phyloP scores from a whole-genome alignment of 225 moss, liverwort and hornwort genomes.

The Pseudoscleropodium purum region DNA sequence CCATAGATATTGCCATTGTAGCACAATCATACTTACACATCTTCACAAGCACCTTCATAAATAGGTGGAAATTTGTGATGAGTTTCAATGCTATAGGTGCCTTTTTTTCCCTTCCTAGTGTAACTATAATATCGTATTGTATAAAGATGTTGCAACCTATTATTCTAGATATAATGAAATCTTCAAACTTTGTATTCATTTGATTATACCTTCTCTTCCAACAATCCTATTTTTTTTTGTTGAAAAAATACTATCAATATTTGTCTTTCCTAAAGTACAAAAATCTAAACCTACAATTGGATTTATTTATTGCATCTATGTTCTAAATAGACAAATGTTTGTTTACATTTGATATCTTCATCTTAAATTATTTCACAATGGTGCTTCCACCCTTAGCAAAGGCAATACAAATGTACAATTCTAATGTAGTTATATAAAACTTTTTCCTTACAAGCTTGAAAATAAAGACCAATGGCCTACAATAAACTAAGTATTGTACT shows the following conservation, averaged over 20 bases:
- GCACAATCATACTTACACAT: background rate
- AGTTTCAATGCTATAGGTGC: background rate
- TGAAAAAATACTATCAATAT: too few species aligned
- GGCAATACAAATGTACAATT: background rate
- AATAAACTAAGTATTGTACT: background rate
- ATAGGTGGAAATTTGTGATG: background rate
- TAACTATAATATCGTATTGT: too few species aligned
- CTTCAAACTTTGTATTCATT: background rate
- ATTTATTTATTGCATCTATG: too few species aligned
- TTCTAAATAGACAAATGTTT: background rate
- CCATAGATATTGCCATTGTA: background rate
- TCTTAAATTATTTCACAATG: background rate
- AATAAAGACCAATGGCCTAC: background rate
- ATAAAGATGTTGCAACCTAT: background rate
- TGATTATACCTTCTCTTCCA: background rate
- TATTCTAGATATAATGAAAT: background rate
- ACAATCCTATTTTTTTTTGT: background rate
- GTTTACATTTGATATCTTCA: background rate
- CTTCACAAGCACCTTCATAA: background rate
- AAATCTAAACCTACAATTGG: accelerated
- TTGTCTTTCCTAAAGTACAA: background rate
- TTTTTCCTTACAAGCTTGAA: background rate
- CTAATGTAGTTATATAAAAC: background rate
- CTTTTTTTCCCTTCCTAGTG: background rate
- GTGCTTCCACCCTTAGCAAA: background rate